phyloP scores from a whole-genome alignment of 257 asterid species.

The Rubia yunnanensis region DNA sequence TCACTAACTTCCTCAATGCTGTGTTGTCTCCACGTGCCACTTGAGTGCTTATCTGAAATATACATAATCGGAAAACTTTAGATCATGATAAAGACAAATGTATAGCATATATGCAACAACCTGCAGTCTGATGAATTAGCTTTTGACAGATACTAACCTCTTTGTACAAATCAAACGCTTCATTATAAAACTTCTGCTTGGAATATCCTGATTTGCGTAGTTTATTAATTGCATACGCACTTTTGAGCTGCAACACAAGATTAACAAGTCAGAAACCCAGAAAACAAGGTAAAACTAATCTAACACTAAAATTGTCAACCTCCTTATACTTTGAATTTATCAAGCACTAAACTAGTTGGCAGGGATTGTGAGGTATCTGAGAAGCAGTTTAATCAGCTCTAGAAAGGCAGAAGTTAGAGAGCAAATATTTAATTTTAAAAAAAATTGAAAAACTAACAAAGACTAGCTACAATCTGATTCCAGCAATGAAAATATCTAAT shows the following conservation, averaged over 20 bases:
- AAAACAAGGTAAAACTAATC: background rate
- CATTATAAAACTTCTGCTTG: constrained; percentile 67
- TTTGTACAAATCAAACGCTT: constrained; percentile 64
- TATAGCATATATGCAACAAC: constrained; percentile 17
- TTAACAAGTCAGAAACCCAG: constrained; percentile 9
- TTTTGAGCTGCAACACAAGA: constrained; percentile 58
- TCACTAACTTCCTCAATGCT: constrained; percentile 62
- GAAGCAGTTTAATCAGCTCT: background rate
- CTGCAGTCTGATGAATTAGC: constrained; percentile 8
- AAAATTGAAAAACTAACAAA: background rate
- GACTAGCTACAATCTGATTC: constrained; percentile 6
- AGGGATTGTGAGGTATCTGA: background rate
- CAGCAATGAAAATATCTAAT: background rate
- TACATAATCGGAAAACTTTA: background rate
- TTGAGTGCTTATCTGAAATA: constrained; percentile 63
- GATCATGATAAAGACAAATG: constrained; percentile 1
- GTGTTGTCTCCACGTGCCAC: constrained; percentile 83
- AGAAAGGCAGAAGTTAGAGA: background rate
- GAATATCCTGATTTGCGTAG: constrained; percentile 74
- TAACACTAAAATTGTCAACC: background rate
- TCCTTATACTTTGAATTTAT: background rate
- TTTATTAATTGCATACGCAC: constrained; percentile 76
- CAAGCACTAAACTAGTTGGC: background rate
- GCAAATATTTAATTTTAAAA: background rate
- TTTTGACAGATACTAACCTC: constrained; percentile 45